Evolutionary conservation across 306 rosid genomes (phyloP), one percentile per base, ranked within the genome.

Genomic region (Fragaria ananassa): DNA sequence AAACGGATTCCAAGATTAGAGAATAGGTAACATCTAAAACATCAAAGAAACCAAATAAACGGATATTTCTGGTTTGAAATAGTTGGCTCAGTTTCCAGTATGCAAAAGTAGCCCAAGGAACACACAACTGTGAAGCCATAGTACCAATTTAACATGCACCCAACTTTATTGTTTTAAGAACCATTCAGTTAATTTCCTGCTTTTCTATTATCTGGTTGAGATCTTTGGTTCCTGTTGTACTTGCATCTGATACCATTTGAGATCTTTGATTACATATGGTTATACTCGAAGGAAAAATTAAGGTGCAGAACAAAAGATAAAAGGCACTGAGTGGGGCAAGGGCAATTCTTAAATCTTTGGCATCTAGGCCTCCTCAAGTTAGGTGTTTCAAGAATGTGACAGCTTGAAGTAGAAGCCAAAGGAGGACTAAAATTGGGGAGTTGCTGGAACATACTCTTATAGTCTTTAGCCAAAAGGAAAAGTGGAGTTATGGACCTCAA

Each of bases 1-100:
- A 75, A 63, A 83, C 72, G n/a, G 35, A 50, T 70, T 14, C 60
- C 60, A 67, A 68, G 73, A 72, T 75, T 47, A 77, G 23, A 18
- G 6, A 73, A 6, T n/a, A 72, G 34, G 47, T 45, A 6, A 44
- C 14, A 58, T 58, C 14, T 4, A n/a, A 58, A 42, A 42, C 69
- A 41, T 41, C 42, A 25, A 5, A 61, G 10, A 44, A 45, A 74
- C 31, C 9, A 61, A 4, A 12, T 1, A 15, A 71, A 51, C 17
- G 75, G 63, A 49, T 11, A 50, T 15, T 71, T 53, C 18, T 37
- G 10, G 13, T 54, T 13, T 21, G 56, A 6, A 11, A 19, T 53
- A 37, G 50, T 72, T 54, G 25, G 27, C 13, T 41, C 18, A 8
- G 62, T 70, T 49, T 34, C 51, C 53, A 13, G n/a, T 19, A 23